phyloP scores from a whole-genome alignment of 2,329 filamentous ascomycete species.

The Sphaerulina vaccinii region DNA sequence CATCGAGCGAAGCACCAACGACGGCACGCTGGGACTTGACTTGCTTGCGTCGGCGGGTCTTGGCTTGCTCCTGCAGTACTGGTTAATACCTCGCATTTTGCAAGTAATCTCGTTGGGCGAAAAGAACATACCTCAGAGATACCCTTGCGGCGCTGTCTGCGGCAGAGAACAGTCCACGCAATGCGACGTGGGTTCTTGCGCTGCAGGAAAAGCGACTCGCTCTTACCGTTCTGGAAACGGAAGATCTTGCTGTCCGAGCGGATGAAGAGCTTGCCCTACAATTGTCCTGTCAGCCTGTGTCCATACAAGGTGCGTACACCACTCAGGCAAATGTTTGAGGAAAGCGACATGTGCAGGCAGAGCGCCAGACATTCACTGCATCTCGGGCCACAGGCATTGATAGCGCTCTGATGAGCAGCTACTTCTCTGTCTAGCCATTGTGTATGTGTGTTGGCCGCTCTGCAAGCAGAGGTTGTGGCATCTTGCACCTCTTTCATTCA shows the following conservation, averaged over 20 bases:
- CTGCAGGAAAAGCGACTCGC: slow-evolving; percentile 99
- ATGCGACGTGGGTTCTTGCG: slow-evolving; percentile 99
- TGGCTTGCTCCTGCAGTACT: slow-evolving; percentile 83
- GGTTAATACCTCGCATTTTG: slow-evolving; percentile 19
- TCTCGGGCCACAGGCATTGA: slow-evolving; percentile 14
- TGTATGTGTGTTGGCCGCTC: slow-evolving; percentile 2
- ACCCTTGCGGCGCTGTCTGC: slow-evolving; percentile 99
- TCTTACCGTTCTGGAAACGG: slow-evolving; percentile 99
- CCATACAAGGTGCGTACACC: slow-evolving; percentile 23
- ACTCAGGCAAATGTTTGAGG: slow-evolving; percentile 20
- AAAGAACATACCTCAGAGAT: slow-evolving; percentile 91
- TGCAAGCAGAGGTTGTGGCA: background rate
- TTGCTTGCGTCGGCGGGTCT: slow-evolving; percentile 97
- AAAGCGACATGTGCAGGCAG: slow-evolving; percentile 9
- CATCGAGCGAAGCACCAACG: slow-evolving; percentile 97
- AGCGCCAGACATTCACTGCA: slow-evolving; percentile 9
- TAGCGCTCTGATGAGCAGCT: background rate
- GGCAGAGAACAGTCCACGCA: slow-evolving; percentile 96
- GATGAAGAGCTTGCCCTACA: slow-evolving; percentile 98
- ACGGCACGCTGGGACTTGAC: slow-evolving; percentile 99
- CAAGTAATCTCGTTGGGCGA: background rate
- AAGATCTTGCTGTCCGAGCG: slow-evolving; percentile 99
- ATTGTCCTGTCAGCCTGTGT: slow-evolving; percentile 25
- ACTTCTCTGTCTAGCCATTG: slow-evolving; percentile 13
- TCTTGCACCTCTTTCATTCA: slow-evolving; percentile 11